Conservation (phyloP, 1,284 basidiomycete genomes). For the Trametes sp. region DNA sequence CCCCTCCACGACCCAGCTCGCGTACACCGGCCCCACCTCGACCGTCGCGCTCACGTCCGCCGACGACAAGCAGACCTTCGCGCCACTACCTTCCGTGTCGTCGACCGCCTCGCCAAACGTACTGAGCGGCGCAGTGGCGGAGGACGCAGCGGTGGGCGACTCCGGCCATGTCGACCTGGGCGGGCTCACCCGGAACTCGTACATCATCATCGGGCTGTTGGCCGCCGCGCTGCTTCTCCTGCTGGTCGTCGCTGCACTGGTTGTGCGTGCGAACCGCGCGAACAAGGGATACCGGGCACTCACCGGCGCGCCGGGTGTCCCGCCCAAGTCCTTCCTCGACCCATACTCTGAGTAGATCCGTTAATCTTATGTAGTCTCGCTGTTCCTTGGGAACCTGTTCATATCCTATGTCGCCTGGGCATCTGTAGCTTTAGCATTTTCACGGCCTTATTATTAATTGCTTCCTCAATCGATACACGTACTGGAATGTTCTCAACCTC, state of each 20-base stretch:
- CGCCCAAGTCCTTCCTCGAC: background rate
- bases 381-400: too few relatives aligned
- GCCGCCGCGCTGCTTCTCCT: constrained; percentile 25
- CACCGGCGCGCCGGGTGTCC: background rate
- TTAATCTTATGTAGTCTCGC: too few relatives aligned
- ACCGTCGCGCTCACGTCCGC: constrained; percentile 2
- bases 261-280: constrained; percentile 2
- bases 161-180: constrained; percentile 15
- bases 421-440: too few relatives aligned
- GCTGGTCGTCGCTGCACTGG: constrained; percentile 16
- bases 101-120: background rate
- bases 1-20: constrained; percentile 3
- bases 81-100: constrained; percentile 1
- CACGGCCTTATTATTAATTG: too few relatives aligned
- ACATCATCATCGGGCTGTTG: constrained; percentile 32
- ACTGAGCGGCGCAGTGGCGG: constrained; percentile 3
- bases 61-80: constrained; percentile 6
- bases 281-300: constrained; percentile 9
- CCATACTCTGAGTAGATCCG: constrained; percentile 2
- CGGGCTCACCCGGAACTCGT: constrained; percentile 26
- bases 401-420: too few relatives aligned
- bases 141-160: background rate
- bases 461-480: too few relatives aligned
- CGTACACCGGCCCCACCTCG: constrained; percentile 3
- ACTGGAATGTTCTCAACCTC: too few relatives aligned